phyloP scores from a whole-genome alignment of 2,329 filamentous ascomycete species.

The Madurella fahalii region DNA sequence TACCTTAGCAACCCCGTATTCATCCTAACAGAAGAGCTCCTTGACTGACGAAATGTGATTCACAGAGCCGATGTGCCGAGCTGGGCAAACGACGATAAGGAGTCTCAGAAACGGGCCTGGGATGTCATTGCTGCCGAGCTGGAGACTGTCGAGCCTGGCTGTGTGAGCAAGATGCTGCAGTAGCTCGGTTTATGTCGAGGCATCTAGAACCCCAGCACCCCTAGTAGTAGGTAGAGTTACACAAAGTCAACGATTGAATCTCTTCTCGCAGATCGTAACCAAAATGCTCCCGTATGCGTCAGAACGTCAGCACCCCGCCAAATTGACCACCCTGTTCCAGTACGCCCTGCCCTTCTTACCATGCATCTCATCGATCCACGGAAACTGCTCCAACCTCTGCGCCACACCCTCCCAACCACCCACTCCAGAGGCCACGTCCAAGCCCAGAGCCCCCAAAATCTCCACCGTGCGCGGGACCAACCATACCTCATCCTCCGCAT shows the following conservation, averaged over 20 bases:
- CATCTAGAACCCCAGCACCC: no score
- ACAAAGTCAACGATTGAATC: no score
- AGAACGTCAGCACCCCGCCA: no score
- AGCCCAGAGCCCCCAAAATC: background rate
- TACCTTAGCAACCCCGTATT: background rate
- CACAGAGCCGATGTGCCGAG: constrained; percentile 26
- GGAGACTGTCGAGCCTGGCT: constrained; percentile 29
- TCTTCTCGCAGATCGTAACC: no score
- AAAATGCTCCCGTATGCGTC: no score
- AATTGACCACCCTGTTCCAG: background rate
- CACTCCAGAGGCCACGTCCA: background rate
- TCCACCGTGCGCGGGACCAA: background rate
- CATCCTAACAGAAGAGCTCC: background rate
- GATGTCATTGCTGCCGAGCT: constrained; percentile 27
- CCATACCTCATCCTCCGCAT: background rate
- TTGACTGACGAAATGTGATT: background rate
- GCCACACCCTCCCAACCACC: background rate
- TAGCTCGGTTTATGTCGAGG: background rate
- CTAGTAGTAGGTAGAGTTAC: no score
- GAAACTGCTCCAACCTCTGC: constrained; percentile 13
- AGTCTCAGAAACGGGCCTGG: constrained; percentile 29
- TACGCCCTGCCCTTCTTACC: constrained; percentile 12
- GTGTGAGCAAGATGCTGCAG: constrained; percentile 19
- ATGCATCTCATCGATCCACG: constrained; percentile 26
- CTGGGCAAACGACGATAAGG: constrained; percentile 23